A percentile compares a stretch with the other conserved stretches of the same genome.
phyloP scores from a whole-genome alignment of 805 yeast genomes.

The Candida sonorensis region DNA sequence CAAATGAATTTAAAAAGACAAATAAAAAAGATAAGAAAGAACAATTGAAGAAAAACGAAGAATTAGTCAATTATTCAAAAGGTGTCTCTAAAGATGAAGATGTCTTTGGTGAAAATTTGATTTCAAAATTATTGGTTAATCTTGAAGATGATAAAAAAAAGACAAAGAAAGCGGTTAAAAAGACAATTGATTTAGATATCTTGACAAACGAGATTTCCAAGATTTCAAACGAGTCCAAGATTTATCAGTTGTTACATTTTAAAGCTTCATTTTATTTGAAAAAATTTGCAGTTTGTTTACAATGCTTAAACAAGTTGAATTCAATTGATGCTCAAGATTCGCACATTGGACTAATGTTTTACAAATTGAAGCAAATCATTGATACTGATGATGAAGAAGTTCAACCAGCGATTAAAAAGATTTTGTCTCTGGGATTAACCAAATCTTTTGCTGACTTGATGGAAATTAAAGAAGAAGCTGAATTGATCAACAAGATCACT shows the following conservation, averaged over 20 bases:
- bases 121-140: constrained; percentile 19
- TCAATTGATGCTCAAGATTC: constrained; percentile 12
- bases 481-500: constrained; percentile 7
- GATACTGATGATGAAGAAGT: constrained; percentile 7
- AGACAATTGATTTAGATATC: constrained; percentile 30
- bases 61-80: constrained; percentile 36
- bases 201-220: constrained; percentile 31
- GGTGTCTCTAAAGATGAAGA: constrained; percentile 42
- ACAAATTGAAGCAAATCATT: constrained; percentile 8
- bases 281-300: constrained; percentile 40
- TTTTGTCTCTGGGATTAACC: constrained; percentile 16
- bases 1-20: constrained; percentile 12
- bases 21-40: constrained; percentile 51
- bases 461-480: constrained; percentile 6
- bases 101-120: constrained; percentile 45
- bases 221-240: constrained; percentile 36
- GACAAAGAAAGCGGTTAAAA: constrained; percentile 24
- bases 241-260: constrained; percentile 28
- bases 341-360: constrained; percentile 15
- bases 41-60: constrained; percentile 47
- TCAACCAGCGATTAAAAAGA: constrained; percentile 17
- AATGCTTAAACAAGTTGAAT: constrained; percentile 31
- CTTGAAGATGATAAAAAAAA: constrained; percentile 15
- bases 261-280: constrained; percentile 27
- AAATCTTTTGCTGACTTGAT: constrained; percentile 13